These are phyloP conservation scores for Mrakia hoshinonis DNA, from an alignment of 768 basidiomycete species.

Conservation along the genomic window DNA sequence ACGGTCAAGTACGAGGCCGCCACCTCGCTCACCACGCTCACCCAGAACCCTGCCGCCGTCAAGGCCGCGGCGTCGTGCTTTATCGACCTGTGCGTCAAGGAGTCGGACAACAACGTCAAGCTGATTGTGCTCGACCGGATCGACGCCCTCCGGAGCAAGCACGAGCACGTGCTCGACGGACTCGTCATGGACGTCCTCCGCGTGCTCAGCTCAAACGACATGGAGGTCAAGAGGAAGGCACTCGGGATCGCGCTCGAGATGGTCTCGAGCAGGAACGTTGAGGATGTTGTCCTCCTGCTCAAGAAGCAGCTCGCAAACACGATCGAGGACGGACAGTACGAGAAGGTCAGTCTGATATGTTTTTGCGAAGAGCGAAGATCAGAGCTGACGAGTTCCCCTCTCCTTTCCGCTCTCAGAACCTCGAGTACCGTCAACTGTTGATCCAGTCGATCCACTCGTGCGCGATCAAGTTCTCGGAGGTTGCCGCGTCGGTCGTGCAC, in stretches of 20 bases:
- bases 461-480: slow-evolving; percentile 92
- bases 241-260: slow-evolving; percentile 81
- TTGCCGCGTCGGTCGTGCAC: slow-evolving; percentile 89
- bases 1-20: slow-evolving; percentile 93
- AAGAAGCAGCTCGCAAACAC: slow-evolving; percentile 97
- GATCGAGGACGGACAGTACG: slow-evolving; percentile 71
- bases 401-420: slow-evolving; percentile 51
- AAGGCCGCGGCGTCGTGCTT: slow-evolving; percentile 88
- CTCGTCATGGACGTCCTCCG: slow-evolving; percentile 94
- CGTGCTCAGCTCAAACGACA: slow-evolving; percentile 74
- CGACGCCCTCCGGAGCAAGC: slow-evolving; percentile 67
- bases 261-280: slow-evolving; percentile 88
- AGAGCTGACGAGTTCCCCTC: neutral
- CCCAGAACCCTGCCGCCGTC: slow-evolving; percentile 89
- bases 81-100: slow-evolving; percentile 81
- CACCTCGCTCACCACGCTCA: slow-evolving; percentile 82
- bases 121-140: slow-evolving; percentile 90
- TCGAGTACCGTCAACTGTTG: slow-evolving; percentile 89
- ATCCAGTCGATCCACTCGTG: slow-evolving; percentile 96
- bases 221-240: slow-evolving; percentile 92
- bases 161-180: slow-evolving; percentile 73
- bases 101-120: slow-evolving; percentile 98
- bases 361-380: neutral
- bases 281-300: slow-evolving; percentile 89
- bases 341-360: slow-evolving; percentile 70